phyloP scores from a whole-genome alignment of 805 yeast genomes.

The Saturnispora zaruensis region DNA sequence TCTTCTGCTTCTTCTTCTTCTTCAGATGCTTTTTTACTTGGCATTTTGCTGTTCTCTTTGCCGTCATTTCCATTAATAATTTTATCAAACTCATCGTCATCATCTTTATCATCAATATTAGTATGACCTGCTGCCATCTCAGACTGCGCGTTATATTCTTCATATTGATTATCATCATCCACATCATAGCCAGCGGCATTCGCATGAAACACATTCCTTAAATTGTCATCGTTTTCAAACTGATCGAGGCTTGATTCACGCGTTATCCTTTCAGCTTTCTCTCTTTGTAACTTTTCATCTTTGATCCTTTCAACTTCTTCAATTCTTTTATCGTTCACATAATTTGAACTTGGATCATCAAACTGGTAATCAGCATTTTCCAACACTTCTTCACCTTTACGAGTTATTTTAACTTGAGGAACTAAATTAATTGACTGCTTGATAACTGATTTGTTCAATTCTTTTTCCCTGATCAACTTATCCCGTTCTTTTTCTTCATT shows the following conservation, averaged over 20 bases:
- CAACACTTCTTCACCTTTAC: constrained; percentile 80
- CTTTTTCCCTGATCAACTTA: constrained; percentile 60
- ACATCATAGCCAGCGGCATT: constrained; percentile 4
- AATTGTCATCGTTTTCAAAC: background rate
- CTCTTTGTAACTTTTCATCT: constrained; percentile 6
- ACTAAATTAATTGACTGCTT: constrained; percentile 40
- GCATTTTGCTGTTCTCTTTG: background rate
- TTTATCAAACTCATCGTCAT: constrained; percentile 16
- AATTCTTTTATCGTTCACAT: constrained; percentile 15
- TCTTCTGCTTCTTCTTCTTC: background rate
- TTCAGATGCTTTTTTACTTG: background rate
- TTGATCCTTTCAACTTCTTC: constrained; percentile 23
- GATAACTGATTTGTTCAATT: constrained; percentile 59
- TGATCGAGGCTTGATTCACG: constrained; percentile 9
- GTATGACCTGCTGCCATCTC: constrained; percentile 3
- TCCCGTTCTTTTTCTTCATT: constrained; percentile 71
- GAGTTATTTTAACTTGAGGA: constrained; percentile 60
- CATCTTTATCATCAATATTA: constrained; percentile 11
- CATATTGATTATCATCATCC: constrained; percentile 3
- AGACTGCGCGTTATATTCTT: constrained; percentile 5
- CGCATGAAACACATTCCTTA: constrained; percentile 5
- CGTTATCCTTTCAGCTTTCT: constrained; percentile 8
- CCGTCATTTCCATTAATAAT: constrained; percentile 9
- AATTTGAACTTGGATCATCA: constrained; percentile 15
- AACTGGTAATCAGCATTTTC: constrained; percentile 39